Evolutionary conservation across 2,329 filamentous ascomycete genomes (phyloP).

Genomic region (Epichloe gansuensis): DNA sequence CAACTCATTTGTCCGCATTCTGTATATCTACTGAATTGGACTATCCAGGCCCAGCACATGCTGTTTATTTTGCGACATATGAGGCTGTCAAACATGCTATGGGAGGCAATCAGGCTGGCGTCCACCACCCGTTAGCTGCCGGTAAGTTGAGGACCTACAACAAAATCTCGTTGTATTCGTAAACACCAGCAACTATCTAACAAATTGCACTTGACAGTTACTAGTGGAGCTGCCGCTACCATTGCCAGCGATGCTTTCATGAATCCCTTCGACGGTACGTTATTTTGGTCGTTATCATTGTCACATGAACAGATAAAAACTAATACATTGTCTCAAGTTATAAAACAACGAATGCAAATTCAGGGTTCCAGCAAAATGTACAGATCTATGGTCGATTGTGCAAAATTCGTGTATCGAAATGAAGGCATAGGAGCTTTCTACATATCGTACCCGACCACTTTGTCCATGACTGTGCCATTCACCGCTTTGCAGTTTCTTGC

Average conservation of each 20-base stretch:
- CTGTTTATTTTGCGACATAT: slow-evolving; percentile 96
- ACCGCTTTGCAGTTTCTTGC: slow-evolving; percentile 94
- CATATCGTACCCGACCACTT: slow-evolving; percentile 92
- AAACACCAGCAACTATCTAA: neutral
- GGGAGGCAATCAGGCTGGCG: slow-evolving; percentile 76
- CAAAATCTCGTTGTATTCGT: neutral
- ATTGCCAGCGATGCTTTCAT: slow-evolving; percentile 97
- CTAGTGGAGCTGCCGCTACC: slow-evolving; percentile 86
- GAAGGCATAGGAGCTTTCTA: slow-evolving; percentile 92
- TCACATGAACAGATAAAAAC: neutral
- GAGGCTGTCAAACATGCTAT: slow-evolving; percentile 94
- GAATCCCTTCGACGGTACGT: slow-evolving; percentile 94
- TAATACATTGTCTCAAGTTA: slow-evolving; percentile 45
- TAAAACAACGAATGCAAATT: slow-evolving; percentile 99
- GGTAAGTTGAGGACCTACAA: slow-evolving; percentile 39
- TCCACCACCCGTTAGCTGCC: slow-evolving; percentile 85
- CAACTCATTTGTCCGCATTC: neutral
- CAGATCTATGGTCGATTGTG: slow-evolving; percentile 75
- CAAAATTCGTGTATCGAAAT: slow-evolving; percentile 69
- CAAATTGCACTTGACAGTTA: slow-evolving; percentile 39
- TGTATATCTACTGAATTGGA: neutral
- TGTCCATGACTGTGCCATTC: slow-evolving; percentile 98
- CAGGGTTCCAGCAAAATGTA: slow-evolving; percentile 83
- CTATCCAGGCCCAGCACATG: slow-evolving; percentile 76
- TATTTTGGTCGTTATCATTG: neutral